These are phyloP conservation scores for Immersiella caudata DNA, from an alignment of 495 filamentous ascomycete species.

Conservation along the genomic window DNA sequence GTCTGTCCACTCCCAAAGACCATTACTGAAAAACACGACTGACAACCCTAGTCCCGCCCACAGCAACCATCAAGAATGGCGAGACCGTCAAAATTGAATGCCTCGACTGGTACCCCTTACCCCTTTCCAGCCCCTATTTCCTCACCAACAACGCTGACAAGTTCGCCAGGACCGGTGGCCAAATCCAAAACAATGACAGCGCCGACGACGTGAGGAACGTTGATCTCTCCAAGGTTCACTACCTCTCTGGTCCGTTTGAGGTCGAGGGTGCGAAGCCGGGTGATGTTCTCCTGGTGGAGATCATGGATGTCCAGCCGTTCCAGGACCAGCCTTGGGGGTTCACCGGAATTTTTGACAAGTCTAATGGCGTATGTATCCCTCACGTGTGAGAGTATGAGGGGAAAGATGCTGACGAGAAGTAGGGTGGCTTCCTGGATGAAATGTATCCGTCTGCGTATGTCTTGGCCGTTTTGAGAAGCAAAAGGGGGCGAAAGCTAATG, in stretches of 20 bases:
- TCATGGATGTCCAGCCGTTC: conserved; percentile 94
- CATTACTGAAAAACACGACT: neutral
- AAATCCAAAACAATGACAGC: conserved; percentile 85
- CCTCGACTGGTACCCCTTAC: conserved; percentile 65
- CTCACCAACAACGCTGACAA: neutral
- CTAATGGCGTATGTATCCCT: conserved; percentile 62
- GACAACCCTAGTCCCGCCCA: conserved; percentile 65
- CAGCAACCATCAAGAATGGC: conserved; percentile 74
- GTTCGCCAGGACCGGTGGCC: conserved; percentile 75
- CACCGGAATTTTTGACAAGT: conserved; percentile 77
- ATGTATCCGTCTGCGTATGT: conserved; percentile 78
- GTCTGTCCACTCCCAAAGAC: conserved; percentile 46
- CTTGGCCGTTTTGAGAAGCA: neutral
- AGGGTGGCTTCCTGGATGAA: conserved; percentile 88
- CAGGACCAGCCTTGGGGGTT: conserved; percentile 91
- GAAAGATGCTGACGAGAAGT: neutral
- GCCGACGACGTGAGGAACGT: conserved; percentile 87
- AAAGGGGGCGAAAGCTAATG: neutral
- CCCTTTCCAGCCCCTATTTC: conserved; percentile 4
- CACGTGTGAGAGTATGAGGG: neutral
- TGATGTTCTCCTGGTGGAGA: conserved; percentile 86
- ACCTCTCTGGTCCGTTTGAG: conserved; percentile 89
- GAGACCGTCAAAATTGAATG: conserved; percentile 97
- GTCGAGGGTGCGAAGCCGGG: conserved; percentile 85
- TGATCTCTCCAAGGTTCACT: conserved; percentile 83